A percentile compares a stretch with the other conserved stretches of the same genome.
Conservation (phyloP, 495 filamentous ascomycete genomes). For the Rhizodiscina lignyota region DNA sequence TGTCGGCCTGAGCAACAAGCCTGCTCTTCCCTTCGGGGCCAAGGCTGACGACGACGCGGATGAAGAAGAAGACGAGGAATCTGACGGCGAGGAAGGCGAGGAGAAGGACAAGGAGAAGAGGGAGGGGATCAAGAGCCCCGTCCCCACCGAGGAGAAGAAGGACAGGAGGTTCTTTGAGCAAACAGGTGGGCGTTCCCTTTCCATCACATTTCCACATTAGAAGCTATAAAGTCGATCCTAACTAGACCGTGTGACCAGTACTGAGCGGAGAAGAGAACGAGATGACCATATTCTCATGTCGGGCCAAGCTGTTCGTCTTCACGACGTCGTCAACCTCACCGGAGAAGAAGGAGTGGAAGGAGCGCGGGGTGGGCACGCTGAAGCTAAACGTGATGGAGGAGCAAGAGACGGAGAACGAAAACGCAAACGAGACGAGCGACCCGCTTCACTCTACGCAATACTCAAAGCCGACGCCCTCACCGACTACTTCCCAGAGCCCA, state of each 20-base stretch:
- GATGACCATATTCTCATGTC: constrained; percentile 40
- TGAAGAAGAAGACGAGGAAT: constrained; percentile 25
- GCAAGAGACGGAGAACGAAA: constrained; percentile 7
- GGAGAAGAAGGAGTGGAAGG: constrained; percentile 66
- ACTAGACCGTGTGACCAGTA: constrained; percentile 24
- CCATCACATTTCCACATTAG: background rate
- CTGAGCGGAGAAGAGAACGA: constrained; percentile 63
- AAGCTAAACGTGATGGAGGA: constrained; percentile 59
- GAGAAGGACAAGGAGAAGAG: constrained; percentile 25
- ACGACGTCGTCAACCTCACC: too few species aligned
- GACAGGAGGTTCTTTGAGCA: constrained; percentile 46
- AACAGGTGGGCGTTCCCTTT: constrained; percentile 39
- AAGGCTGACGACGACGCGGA: constrained; percentile 26
- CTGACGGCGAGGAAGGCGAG: constrained; percentile 30
- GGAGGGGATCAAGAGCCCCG: constrained; percentile 29
- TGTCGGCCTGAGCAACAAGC: constrained; percentile 35
- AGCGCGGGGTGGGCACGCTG: constrained; percentile 66
- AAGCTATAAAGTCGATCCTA: background rate
- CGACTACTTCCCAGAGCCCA: background rate
- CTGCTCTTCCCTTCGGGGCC: constrained; percentile 59
- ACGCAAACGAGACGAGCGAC: constrained; percentile 19
- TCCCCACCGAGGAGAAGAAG: constrained; percentile 32
- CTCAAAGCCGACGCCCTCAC: too few species aligned
- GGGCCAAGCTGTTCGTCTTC: constrained; percentile 64
- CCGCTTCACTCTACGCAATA: too few species aligned